phyloP scores from a whole-genome alignment of 306 rosid genomes.

The Dalbergia cochinchinensis region DNA sequence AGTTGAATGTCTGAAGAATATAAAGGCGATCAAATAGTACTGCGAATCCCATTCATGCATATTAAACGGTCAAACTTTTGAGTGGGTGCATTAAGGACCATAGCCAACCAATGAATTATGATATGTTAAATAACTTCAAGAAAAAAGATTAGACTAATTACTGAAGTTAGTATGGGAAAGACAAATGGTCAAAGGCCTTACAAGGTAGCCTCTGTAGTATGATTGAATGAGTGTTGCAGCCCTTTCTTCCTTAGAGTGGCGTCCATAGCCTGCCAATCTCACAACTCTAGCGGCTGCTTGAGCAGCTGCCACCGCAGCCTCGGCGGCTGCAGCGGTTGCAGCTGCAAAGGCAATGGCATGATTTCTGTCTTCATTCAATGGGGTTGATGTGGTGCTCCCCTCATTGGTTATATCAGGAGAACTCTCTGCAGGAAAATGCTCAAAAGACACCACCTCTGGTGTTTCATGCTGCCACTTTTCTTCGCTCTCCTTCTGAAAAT shows the following conservation, averaged over 20 bases:
- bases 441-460: conserved; percentile 79
- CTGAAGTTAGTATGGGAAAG: not conserved
- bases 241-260: conserved; percentile 73
- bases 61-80: conserved; percentile 30
- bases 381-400: conserved; percentile 66
- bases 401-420: conserved; percentile 75
- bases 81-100: conserved; percentile 49
- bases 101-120: conserved; percentile 21
- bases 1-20: not conserved
- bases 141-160: conserved; percentile 29
- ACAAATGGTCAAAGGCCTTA: conserved; percentile 45
- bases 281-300: conserved; percentile 91
- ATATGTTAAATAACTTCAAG: conserved; percentile 32
- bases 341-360: conserved; percentile 82
- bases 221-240: conserved; percentile 93
- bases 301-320: conserved; percentile 84
- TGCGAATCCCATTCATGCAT: conserved; percentile 34
- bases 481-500: conserved; percentile 52
- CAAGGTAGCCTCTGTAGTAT: conserved; percentile 90
- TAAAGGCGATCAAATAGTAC: not conserved
- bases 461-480: conserved; percentile 69
- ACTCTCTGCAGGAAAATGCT: conserved; percentile 79
- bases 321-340: conserved; percentile 87
- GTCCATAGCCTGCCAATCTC: conserved; percentile 76
- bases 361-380: conserved; percentile 59